phyloP scores from a whole-genome alignment of 371 early-diverging fungal genomes.

The Nosema muscidifuracis region DNA sequence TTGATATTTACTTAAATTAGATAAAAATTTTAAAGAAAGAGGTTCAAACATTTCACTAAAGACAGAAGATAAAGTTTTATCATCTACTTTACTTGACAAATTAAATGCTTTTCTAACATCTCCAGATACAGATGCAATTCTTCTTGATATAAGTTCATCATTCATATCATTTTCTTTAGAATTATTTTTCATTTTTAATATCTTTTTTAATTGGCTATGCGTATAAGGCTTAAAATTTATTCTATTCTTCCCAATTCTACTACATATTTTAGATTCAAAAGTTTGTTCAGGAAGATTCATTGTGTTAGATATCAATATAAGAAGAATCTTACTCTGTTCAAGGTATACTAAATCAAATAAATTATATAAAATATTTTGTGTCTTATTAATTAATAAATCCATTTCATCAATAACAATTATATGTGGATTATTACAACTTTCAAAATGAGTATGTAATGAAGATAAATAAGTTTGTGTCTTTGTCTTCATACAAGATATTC shows the following conservation, averaged over 20 bases:
- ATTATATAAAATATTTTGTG: slow-evolving; percentile 86
- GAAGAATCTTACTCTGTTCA: slow-evolving; percentile 70
- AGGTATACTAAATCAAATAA: slow-evolving; percentile 87
- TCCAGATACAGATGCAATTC: slow-evolving; percentile 83
- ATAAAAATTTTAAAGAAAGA: not conserved
- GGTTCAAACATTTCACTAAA: not conserved
- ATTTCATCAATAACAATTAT: slow-evolving; percentile 86
- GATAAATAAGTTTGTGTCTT: not conserved
- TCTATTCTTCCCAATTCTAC: slow-evolving; percentile 70
- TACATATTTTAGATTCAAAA: slow-evolving; percentile 78
- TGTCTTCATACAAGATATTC: not conserved
- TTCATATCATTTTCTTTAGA: not conserved
- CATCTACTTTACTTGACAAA: not conserved
- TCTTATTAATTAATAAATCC: slow-evolving; percentile 80
- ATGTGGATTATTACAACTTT: slow-evolving; percentile 29
- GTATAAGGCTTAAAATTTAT: slow-evolving; percentile 59
- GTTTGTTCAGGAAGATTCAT: slow-evolving; percentile 91
- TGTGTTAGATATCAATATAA: slow-evolving; percentile 91
- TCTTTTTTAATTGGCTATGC: slow-evolving; percentile 20
- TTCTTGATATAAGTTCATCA: slow-evolving; percentile 76
- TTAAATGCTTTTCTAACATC: slow-evolving; percentile 82
- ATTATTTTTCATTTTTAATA: slow-evolving; percentile 28
- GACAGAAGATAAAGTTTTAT: not conserved
- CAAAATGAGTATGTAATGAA: slow-evolving; percentile 28
- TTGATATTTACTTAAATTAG: slow-evolving; percentile 36